phyloP scores from a whole-genome alignment of 129 eudicot genomes.

The Saposhnikovia divaricata region DNA sequence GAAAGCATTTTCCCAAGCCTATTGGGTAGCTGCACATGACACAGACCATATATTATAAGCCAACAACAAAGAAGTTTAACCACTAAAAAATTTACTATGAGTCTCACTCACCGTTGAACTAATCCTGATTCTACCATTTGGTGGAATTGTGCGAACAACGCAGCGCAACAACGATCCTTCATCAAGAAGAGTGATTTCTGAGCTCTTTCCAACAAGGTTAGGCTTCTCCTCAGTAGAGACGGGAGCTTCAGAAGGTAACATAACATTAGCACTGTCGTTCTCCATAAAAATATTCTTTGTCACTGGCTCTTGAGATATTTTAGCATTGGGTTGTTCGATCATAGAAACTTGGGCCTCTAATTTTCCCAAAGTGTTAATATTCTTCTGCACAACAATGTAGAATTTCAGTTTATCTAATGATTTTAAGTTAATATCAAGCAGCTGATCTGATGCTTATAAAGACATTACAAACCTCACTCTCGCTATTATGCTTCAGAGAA shows the following conservation, averaged over 20 bases:
- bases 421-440: background rate
- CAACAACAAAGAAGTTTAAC: background rate
- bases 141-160: slow-evolving; percentile 89
- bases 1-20: slow-evolving; percentile 96
- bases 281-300: slow-evolving; percentile 26
- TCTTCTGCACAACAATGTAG: slow-evolving; percentile 22
- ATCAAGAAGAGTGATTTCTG: slow-evolving; percentile 53
- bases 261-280: slow-evolving; percentile 25
- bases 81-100: background rate
- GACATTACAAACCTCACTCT: slow-evolving; percentile 34
- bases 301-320: slow-evolving; percentile 33
- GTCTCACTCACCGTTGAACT: slow-evolving; percentile 76
- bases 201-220: slow-evolving; percentile 26
- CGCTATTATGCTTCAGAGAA: slow-evolving; percentile 34
- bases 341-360: slow-evolving; percentile 28
- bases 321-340: slow-evolving; percentile 25
- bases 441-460: background rate
- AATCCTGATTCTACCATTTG: slow-evolving; percentile 79
- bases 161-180: slow-evolving; percentile 76
- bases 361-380: slow-evolving; percentile 20
- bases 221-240: slow-evolving; percentile 34
- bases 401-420: slow-evolving; percentile 15
- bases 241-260: slow-evolving; percentile 23
- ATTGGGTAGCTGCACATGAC: slow-evolving; percentile 51
- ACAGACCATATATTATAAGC: slow-evolving; percentile 6